Percentiles rank a stretch among this genome's conserved stretches.
phyloP scores from a whole-genome alignment of 2,329 filamentous ascomycete genomes.

The Aspergillus spinulosporus region DNA sequence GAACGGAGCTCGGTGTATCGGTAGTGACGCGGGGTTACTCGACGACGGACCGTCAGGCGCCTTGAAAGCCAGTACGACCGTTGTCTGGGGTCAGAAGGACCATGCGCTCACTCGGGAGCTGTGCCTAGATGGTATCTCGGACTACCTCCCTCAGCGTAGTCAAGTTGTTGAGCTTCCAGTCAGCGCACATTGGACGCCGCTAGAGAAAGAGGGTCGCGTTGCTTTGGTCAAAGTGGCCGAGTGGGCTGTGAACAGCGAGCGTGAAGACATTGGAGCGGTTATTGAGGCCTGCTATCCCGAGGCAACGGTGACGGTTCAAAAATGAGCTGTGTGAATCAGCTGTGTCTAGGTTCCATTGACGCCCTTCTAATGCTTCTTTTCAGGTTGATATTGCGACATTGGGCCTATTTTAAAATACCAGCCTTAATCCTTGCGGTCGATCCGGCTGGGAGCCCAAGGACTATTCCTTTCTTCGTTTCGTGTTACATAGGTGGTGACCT shows the following conservation, averaged over 20 bases:
- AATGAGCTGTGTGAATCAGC: constrained; percentile 24
- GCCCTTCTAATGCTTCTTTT: neutral
- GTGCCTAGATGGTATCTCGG: constrained; percentile 53
- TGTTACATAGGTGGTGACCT: neutral
- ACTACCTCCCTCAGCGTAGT: constrained; percentile 52
- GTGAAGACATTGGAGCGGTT: constrained; percentile 35
- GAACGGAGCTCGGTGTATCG: constrained; percentile 32
- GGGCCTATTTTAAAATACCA: neutral
- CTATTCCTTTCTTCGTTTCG: neutral
- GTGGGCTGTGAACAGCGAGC: constrained; percentile 42
- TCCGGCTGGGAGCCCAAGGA: neutral
- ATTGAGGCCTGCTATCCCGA: constrained; percentile 36
- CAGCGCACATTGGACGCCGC: constrained; percentile 56
- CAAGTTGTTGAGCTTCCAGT: constrained; percentile 52
- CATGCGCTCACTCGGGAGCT: constrained; percentile 52
- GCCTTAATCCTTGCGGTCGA: neutral
- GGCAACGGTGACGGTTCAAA: constrained; percentile 34
- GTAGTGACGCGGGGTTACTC: constrained; percentile 46
- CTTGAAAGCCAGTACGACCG: constrained; percentile 54
- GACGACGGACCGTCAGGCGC: constrained; percentile 47
- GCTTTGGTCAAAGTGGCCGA: constrained; percentile 45
- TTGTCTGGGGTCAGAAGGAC: constrained; percentile 57
- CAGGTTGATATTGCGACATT: neutral
- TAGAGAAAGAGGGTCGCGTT: constrained; percentile 47
- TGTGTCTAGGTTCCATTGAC: neutral